These are phyloP conservation scores for Tulasnella sp. DNA, from an alignment of 768 basidiomycete genomes.

Conservation along the genomic window DNA sequence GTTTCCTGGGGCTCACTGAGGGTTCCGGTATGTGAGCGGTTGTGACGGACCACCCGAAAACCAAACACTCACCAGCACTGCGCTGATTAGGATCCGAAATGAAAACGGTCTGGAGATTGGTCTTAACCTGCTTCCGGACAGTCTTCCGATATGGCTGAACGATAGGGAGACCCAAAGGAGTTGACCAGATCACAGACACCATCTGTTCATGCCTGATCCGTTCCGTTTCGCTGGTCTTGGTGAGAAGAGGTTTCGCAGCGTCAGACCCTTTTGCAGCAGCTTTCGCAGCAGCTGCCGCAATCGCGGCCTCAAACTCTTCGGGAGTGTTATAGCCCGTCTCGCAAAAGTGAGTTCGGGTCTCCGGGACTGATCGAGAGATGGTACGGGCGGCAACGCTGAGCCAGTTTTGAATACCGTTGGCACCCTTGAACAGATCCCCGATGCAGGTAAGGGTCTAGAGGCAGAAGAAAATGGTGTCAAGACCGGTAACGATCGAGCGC, in stretches of 20 bases:
- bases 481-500: not conserved
- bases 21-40: slow-evolving; percentile 14
- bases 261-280: not conserved
- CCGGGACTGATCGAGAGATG: slow-evolving; percentile 80
- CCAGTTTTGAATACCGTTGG: slow-evolving; percentile 88
- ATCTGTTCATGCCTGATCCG: slow-evolving; percentile 69
- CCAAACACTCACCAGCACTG: slow-evolving; percentile 52
- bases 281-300: not conserved
- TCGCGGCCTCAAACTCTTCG: slow-evolving; percentile 43
- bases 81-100: slow-evolving; percentile 82
- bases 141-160: slow-evolving; percentile 92
- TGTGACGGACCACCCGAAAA: slow-evolving; percentile 1
- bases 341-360: not conserved
- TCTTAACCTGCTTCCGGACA: slow-evolving; percentile 71
- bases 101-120: slow-evolving; percentile 78
- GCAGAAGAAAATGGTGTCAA: not conserved
- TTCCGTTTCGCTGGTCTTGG: not conserved
- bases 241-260: not conserved
- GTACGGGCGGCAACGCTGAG: slow-evolving; percentile 76
- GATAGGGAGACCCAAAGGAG: slow-evolving; percentile 89
- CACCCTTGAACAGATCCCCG: slow-evolving; percentile 89
- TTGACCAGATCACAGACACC: slow-evolving; percentile 95
- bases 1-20: slow-evolving; percentile 76
- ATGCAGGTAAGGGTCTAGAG: slow-evolving; percentile 69
- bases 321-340: not conserved